Evolutionary conservation across 2,329 filamentous ascomycete genomes (phyloP).

Genomic region (Phialemonium atrogriseum): DNA sequence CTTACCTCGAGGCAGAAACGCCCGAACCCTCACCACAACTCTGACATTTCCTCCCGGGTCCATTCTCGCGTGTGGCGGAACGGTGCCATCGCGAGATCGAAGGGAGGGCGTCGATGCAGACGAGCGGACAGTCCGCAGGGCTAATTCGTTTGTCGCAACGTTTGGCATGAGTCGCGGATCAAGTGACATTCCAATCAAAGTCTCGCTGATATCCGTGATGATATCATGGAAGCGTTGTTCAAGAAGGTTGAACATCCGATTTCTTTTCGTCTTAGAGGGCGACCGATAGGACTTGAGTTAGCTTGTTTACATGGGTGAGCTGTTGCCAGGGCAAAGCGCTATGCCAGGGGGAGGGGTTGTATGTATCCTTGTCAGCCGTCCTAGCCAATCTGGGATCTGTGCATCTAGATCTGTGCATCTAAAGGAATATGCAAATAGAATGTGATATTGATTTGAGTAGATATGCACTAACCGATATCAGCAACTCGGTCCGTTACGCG

Average conservation of each 20-base stretch:
- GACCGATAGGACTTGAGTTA: not conserved
- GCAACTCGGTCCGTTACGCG: no score
- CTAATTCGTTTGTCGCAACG: constrained; percentile 7
- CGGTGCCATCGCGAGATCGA: constrained; percentile 61
- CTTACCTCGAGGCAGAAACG: constrained; percentile 70
- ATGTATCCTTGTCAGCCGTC: no score
- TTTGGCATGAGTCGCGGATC: constrained; percentile 25
- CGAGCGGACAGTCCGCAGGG: constrained; percentile 40
- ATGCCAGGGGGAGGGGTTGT: no score
- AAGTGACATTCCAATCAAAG: constrained; percentile 31
- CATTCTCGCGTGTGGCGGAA: constrained; percentile 47
- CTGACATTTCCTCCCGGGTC: constrained; percentile 67
- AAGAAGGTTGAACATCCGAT: constrained; percentile 17
- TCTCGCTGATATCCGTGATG: constrained; percentile 29
- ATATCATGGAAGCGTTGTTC: constrained; percentile 27
- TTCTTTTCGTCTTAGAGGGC: not conserved
- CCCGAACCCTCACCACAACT: constrained; percentile 74
- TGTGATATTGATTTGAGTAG: no score
- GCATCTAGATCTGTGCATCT: no score
- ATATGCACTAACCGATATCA: no score
- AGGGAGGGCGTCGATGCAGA: constrained; percentile 73
- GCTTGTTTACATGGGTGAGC: constrained; percentile 4
- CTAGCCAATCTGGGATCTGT: no score
- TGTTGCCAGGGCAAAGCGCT: constrained; percentile 3
- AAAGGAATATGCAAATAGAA: no score